Evolutionary conservation across 2,329 filamentous ascomycete genomes (phyloP).

Genomic region (Grosmannia clavigera): DNA sequence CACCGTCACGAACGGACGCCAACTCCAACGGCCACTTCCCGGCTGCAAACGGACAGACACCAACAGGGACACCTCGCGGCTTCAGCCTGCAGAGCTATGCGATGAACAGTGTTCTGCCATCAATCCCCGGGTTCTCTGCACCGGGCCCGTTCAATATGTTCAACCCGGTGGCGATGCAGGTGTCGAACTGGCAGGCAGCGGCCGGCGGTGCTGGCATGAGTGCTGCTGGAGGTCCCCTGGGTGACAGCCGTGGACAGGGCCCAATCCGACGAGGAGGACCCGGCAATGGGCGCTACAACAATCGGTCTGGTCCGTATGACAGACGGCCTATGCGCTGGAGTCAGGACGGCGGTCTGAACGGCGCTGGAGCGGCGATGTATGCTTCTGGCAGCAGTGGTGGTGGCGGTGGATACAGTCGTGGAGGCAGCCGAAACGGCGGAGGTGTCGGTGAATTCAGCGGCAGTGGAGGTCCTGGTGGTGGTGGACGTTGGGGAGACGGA

Average conservation of each 20-base stretch:
- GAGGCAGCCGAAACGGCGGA: conserved; percentile 21
- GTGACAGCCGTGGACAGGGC: conserved; percentile 43
- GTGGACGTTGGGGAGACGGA: conserved; percentile 60
- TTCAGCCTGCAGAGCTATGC: conserved; percentile 73
- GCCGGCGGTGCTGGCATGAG: conserved; percentile 16
- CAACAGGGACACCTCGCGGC: conserved; percentile 75
- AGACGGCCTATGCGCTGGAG: conserved; percentile 44
- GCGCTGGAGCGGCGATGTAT: conserved; percentile 22
- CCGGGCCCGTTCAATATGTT: conserved; percentile 36
- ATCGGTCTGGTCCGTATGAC: conserved; percentile 62
- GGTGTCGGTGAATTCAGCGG: conserved; percentile 26
- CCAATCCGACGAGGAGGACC: conserved; percentile 51
- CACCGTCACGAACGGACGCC: conserved; percentile 81
- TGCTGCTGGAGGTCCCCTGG: conserved; percentile 48
- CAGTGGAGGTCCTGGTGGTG: conserved; percentile 11
- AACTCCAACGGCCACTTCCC: conserved; percentile 96
- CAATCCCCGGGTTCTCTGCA: conserved; percentile 42
- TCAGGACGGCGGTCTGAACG: conserved; percentile 26
- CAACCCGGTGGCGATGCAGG: conserved; percentile 30
- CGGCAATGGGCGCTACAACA: conserved; percentile 41
- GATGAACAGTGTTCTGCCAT: conserved; percentile 45
- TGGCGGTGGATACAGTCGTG: conserved; percentile 20
- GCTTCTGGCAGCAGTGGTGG: conserved; percentile 30
- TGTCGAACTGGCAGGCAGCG: conserved; percentile 34
- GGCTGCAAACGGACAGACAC: conserved; percentile 59